Base-by-base conservation (phyloP, 2,329 filamentous ascomycete genomes). In the Fusarium sp. region DNA sequence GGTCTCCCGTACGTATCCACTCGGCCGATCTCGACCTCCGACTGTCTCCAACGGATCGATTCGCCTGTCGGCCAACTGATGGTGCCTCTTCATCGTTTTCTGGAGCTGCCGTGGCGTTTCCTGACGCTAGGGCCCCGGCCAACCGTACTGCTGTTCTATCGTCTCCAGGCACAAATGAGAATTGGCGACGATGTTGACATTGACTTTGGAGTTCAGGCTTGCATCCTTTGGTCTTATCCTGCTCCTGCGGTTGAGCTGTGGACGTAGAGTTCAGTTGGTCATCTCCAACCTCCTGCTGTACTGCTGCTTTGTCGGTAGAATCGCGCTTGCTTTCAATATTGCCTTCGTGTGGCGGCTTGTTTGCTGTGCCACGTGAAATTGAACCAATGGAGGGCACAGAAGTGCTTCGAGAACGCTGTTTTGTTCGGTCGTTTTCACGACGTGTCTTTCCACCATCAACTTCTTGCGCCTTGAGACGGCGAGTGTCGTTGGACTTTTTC, bases 151-250 rank as follows among this genome's bases (percentile, higher is more conserved):
- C 53, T 40, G 68, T 54, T 40, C 28, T 62, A 53, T 76, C 72
- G 36, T 76, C 71, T 49, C 73, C 75, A 22, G 69, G 66, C 26
- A 74, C 70, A 51, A 77, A 77, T 4, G 75, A 77, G 46, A 77
- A 77, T 31, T 72, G 69, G 50, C 75, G 72, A 43, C 57, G 68
- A 51, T 76, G 70, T 17, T 28, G 60, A 51, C 28, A 22, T 17
- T 38, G 28, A 34, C 40, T 46, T 36, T 33, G 42, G 8, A 40
- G 24, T 26, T 19, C 46, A 10, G 49, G 36, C 42, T 51, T 31
- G 50, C 31, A 28, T 19, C 43, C 58, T 39, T n/a, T 44, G 44
- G 45, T 45, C 33, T 14, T 50, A 31, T 52, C 51, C 8, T 44
- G 28, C 34, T 43, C 34, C n/a, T 44, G 28, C 45, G n/a, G 26